Percentiles rank a stretch among this genome's conserved stretches.
phyloP scores from a whole-genome alignment of 2,329 filamentous ascomycete genomes.

The Lecanosticta acicola region DNA sequence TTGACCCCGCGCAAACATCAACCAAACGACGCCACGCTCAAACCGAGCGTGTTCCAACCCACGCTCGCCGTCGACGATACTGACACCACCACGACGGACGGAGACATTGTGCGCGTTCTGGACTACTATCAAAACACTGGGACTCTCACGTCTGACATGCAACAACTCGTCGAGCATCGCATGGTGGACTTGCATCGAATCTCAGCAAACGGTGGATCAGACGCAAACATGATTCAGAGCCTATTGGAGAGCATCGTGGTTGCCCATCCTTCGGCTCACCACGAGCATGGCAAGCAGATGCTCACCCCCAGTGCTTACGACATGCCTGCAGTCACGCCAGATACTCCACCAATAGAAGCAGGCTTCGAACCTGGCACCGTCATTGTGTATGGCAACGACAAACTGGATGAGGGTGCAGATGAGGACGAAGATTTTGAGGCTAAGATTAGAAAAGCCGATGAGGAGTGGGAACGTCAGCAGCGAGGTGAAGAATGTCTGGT shows the following conservation, averaged over 20 bases:
- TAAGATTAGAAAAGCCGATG: constrained; percentile 29
- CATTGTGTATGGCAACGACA: constrained; percentile 26
- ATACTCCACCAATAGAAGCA: constrained; percentile 28
- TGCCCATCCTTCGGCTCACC: constrained; percentile 8
- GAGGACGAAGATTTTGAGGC: constrained; percentile 28
- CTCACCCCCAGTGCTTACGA: constrained; percentile 24
- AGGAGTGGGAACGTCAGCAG: constrained; percentile 30
- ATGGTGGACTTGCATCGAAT: constrained; percentile 29
- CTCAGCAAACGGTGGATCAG: constrained; percentile 31
- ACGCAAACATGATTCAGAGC: constrained; percentile 32
- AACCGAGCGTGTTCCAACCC: constrained; percentile 10
- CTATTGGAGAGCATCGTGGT: constrained; percentile 30
- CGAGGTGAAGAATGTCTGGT: constrained; percentile 20
- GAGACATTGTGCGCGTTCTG: constrained; percentile 21
- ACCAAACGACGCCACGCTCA: constrained; percentile 23
- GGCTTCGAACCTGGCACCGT: constrained; percentile 27
- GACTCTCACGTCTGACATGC: constrained; percentile 29
- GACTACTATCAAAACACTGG: constrained; percentile 30
- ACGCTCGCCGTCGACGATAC: neutral
- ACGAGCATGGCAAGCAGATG: constrained; percentile 14
- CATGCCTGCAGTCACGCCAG: constrained; percentile 29
- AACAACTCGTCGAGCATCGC: constrained; percentile 30
- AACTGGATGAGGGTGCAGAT: constrained; percentile 6
- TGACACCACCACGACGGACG: constrained; percentile 4
- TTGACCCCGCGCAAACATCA: constrained; percentile 26